These are phyloP conservation scores for Cenchrus fungigraminus DNA, from an alignment of 176 grass and related monocot genomes.

Conservation along the genomic window DNA sequence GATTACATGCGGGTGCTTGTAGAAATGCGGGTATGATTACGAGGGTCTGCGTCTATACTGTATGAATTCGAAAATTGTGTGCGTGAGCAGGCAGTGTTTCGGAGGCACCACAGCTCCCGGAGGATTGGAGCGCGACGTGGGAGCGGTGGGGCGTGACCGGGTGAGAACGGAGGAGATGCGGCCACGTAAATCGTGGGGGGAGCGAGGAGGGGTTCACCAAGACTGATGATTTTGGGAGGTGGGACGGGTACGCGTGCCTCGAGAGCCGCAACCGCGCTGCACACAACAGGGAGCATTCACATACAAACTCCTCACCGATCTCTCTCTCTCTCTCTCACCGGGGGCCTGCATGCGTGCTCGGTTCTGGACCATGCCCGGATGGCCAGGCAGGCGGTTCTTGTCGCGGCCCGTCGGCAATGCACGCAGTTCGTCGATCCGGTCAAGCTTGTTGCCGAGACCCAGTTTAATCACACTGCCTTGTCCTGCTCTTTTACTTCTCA, in stretches of 20 bases:
- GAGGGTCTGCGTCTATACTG: too few species aligned
- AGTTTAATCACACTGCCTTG: background rate
- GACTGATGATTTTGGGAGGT: constrained; percentile 51
- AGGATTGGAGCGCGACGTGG: background rate
- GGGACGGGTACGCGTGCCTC: constrained; percentile 38
- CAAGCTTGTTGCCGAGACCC: background rate
- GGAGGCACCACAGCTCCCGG: too few species aligned
- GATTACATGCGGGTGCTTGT: too few species aligned
- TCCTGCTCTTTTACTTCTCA: constrained; percentile 21
- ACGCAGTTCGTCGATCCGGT: background rate
- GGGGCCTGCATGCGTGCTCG: constrained; percentile 26
- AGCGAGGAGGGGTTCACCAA: background rate
- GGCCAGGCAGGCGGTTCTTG: constrained; percentile 40
- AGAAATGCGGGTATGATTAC: too few species aligned
- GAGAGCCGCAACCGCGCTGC: constrained; percentile 29
- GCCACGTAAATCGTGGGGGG: constrained; percentile 29
- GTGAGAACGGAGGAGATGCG: background rate
- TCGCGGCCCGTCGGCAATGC: background rate
- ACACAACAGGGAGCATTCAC: constrained; percentile 42
- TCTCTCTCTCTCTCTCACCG: background rate
- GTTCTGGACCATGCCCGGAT: constrained; percentile 33
- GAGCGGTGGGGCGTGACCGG: too few species aligned
- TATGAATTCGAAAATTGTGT: too few species aligned
- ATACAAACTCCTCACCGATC: constrained; percentile 21
- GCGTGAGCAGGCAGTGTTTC: too few species aligned